A percentile compares a stretch with the other conserved stretches of the same genome.
Evolutionary conservation across 305 asterid genomes (phyloP).

Genomic region (Striga hermonthica): DNA sequence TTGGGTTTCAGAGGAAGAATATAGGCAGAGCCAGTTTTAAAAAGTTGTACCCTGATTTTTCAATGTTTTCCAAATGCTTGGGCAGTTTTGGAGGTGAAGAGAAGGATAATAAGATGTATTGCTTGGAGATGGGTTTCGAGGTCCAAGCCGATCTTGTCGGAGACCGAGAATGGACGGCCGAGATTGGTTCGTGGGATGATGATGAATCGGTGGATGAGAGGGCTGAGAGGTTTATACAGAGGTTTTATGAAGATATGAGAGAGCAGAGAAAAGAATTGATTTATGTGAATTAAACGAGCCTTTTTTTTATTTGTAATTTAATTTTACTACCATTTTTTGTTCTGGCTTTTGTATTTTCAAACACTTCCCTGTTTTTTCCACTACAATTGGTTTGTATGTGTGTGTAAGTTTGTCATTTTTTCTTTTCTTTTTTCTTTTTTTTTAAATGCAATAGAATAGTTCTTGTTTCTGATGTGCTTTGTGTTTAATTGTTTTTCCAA

Average conservation of each 20-base stretch:
- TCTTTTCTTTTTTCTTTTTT: background rate
- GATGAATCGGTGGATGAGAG: slow-evolving; percentile 50
- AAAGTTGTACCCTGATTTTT: slow-evolving; percentile 29
- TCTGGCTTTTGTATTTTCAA: background rate
- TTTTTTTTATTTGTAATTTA: too few relatives aligned
- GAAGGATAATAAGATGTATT: slow-evolving; percentile 13
- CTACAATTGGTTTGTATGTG: background rate
- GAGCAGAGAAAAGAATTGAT: slow-evolving; percentile 41
- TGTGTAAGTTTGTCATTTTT: background rate
- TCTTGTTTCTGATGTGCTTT: too few relatives aligned
- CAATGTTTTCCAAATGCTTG: slow-evolving; percentile 37
- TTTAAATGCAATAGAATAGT: too few relatives aligned
- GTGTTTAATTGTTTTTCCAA: too few relatives aligned
- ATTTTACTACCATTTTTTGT: background rate
- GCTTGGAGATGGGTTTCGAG: slow-evolving; percentile 30
- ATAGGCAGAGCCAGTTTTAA: slow-evolving; percentile 31
- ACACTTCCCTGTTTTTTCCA: background rate
- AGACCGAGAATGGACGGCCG: background rate
- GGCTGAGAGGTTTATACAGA: slow-evolving; percentile 62
- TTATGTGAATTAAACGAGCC: background rate
- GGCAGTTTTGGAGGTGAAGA: slow-evolving; percentile 19
- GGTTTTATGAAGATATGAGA: slow-evolving; percentile 58
- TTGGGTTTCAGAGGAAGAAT: slow-evolving; percentile 30
- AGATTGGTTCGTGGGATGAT: slow-evolving; percentile 5
- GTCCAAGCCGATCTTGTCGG: background rate